Conservation (phyloP, 2,329 filamentous ascomycete species). For the Taxawa tesnikishii region DNA sequence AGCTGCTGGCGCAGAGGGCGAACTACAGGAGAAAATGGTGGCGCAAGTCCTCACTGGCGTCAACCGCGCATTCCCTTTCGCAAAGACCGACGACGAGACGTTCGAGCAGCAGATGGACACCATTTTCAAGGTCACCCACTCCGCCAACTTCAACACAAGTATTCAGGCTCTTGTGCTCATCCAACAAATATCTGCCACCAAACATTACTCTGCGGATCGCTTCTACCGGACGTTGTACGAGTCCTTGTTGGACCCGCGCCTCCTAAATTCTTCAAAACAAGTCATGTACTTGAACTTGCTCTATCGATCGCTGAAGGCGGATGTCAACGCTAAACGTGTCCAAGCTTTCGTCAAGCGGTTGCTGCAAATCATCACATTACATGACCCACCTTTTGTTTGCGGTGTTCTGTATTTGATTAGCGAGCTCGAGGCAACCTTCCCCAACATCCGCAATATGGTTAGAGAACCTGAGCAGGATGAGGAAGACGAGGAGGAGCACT, state of each 20-base stretch:
- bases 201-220: constrained; percentile 72
- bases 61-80: constrained; percentile 91
- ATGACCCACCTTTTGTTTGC: constrained; percentile 86
- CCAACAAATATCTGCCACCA: constrained; percentile 74
- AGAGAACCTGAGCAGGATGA: constrained; percentile 70
- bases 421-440: constrained; percentile 68
- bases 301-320: constrained; percentile 76
- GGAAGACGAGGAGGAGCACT: constrained; percentile 58
- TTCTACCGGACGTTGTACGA: constrained; percentile 96
- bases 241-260: constrained; percentile 78
- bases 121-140: constrained; percentile 90
- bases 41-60: constrained; percentile 87
- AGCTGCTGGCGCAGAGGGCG: constrained; percentile 35
- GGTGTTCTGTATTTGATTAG: constrained; percentile 82
- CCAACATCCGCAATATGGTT: constrained; percentile 65
- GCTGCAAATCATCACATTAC: constrained; percentile 73
- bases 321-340: constrained; percentile 80
- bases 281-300: constrained; percentile 88
- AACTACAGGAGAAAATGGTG: constrained; percentile 80
- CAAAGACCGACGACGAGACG: constrained; percentile 64
- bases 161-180: constrained; percentile 92
- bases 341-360: constrained; percentile 94
- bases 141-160: constrained; percentile 96
- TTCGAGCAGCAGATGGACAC: constrained; percentile 86
- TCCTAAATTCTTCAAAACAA: constrained; percentile 86